A percentile compares a stretch with the other conserved stretches of the same genome.
Evolutionary conservation across 768 basidiomycete genomes (phyloP).

Genomic region (Ramaria rubella): DNA sequence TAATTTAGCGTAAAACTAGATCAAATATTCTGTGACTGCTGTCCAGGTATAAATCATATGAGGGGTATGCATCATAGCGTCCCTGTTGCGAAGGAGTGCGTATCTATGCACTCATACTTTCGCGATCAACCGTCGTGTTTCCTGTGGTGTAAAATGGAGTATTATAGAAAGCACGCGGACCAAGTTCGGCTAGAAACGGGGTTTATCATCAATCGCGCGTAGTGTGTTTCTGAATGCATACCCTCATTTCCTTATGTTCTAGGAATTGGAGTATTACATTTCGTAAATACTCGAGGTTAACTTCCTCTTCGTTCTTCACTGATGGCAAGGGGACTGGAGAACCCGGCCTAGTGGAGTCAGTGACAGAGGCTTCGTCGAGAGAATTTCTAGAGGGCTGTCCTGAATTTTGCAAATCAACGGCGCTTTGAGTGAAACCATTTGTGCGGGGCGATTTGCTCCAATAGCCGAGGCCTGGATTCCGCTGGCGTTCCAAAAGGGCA

Average conservation of each 20-base stretch:
- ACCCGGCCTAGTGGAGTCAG: constrained; percentile 22
- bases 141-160: constrained; percentile 90
- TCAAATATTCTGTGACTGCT: too few species aligned
- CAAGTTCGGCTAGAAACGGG: constrained; percentile 64
- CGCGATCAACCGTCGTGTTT: constrained; percentile 80
- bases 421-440: constrained; percentile 10
- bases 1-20: too few species aligned
- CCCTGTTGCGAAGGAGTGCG: not conserved
- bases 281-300: constrained; percentile 91
- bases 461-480: constrained; percentile 92
- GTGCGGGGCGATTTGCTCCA: constrained; percentile 48
- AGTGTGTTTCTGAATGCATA: constrained; percentile 33
- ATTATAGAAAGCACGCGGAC: constrained; percentile 90
- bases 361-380: constrained; percentile 13
- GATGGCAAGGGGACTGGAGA: constrained; percentile 20
- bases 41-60: too few species aligned
- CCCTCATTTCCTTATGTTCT: constrained; percentile 98
- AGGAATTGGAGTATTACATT: constrained; percentile 97
- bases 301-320: constrained; percentile 70
- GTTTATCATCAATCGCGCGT: constrained; percentile 7
- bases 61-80: too few species aligned
- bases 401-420: constrained; percentile 14
- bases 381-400: constrained; percentile 10
- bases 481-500: constrained; percentile 79
- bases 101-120: constrained; percentile 48